phyloP scores from a whole-genome alignment of 2,329 filamentous ascomycete species.

The Macrophomina tecta region DNA sequence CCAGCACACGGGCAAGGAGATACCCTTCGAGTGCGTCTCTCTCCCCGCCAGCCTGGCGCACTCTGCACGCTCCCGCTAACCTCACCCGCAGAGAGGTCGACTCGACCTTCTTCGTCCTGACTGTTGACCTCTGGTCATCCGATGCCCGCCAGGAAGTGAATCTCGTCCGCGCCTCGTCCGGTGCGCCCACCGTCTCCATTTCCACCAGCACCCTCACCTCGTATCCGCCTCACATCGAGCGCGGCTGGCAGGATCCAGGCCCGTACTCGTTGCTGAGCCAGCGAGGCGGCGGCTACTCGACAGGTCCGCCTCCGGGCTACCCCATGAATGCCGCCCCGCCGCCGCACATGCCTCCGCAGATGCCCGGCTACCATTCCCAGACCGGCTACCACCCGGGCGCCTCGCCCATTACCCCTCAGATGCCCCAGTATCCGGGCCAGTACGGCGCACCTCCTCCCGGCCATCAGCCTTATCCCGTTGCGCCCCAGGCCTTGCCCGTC shows the following conservation, averaged over 20 bases:
- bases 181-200: constrained; percentile 72
- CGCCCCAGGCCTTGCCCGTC: constrained; percentile 15
- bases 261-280: constrained; percentile 21
- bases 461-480: constrained; percentile 16
- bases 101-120: constrained; percentile 70
- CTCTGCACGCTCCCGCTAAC: constrained; percentile 4
- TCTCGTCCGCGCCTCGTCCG: constrained; percentile 68
- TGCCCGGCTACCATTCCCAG: constrained; percentile 4
- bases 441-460: constrained; percentile 28
- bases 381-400: constrained; percentile 4
- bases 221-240: constrained; percentile 64
- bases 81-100: constrained; percentile 66
- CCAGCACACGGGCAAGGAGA: constrained; percentile 74
- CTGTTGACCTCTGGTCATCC: constrained; percentile 71
- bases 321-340: not conserved
- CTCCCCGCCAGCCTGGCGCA: not conserved
- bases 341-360: constrained; percentile 26
- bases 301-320: not conserved
- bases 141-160: constrained; percentile 69
- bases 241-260: constrained; percentile 32
- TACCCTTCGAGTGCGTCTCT: constrained; percentile 75
- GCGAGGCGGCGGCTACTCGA: constrained; percentile 14
- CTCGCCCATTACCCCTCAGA: constrained; percentile 25
- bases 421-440: constrained; percentile 26
- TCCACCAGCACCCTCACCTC: constrained; percentile 80